Base-by-base conservation (phyloP, 2,329 filamentous ascomycete species). In the Fusarium subtropicale region DNA sequence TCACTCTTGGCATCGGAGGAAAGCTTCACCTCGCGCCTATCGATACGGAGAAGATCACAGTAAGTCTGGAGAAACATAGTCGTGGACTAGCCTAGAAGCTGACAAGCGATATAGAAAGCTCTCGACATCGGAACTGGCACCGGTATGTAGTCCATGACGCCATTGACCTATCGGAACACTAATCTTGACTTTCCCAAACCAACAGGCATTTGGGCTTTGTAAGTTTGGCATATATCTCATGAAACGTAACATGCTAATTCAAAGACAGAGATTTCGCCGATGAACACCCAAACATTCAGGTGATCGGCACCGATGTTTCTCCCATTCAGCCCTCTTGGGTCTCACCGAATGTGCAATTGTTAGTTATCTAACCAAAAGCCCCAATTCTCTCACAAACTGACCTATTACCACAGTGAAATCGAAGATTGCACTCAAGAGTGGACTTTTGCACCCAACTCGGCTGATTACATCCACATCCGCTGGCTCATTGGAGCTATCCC, bases 351-450 rank as follows among this genome's bases (percentile, higher is more conserved):
- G 28, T 63, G 9, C 42, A 63, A 38, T 63, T 63, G 60, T 63
- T 0, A 9, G 60, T 48, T 13, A 3, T 2, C 3, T 20, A n/a
- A 6, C 11, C 0, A 0, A 8, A 30, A 6, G 2, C 0, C 12
- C 1, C 3, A 1, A 12, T 12, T n/a, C 4, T 8, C 5, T 0
- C 8, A 0, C 1, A 6, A 34, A 36, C 7, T 63, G 15, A 63
- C 3, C 12, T 4, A 1, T 16, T 4, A 2, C 11, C 2, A 2
- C 2, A 63, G 60, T 16, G 60, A 63, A 12, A 63, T 63, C 1
- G 60, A 63, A 33, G 60, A 63, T 18, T 63, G 60, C 13, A 63
- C 60, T 4, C 60, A 63, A 10, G 58, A 63, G 9, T 63, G 60
- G 60, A 63, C 60, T 22, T 63, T 63, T 36, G 42, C 60, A 1